Evolutionary conservation across 192 early-diverging fungal genomes (phyloP), one percentile per base, ranked within the genome.

Genomic region (Dissophora globulifera): DNA sequence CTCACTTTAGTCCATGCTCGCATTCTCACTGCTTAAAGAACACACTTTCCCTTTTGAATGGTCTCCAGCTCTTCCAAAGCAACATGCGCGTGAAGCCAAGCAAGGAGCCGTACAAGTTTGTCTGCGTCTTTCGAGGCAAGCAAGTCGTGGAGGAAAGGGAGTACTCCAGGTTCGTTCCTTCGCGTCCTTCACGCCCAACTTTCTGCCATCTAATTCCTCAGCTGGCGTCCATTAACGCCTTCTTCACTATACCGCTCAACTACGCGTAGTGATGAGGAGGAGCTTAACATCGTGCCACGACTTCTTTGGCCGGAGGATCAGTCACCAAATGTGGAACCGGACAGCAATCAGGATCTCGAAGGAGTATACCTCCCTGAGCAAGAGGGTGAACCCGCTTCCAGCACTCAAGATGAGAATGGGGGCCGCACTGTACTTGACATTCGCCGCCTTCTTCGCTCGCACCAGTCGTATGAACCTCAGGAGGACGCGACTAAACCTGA

Each of bases 61-160:
- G n/a, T n/a, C n/a, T n/a, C n/a, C n/a, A n/a, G n/a, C n/a, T n/a
- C n/a, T n/a, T 48, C 46, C 19, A 20, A 8, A 22, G 46, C n/a
- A 20, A 13, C 46, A 48, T 2, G n/a, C 11, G 22, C 17, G 19
- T 19, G 17, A 16, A 22, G 15, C 46, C 46, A n/a, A 20, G n/a
- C 15, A 48, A 22, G 22, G 9, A 8, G 19, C 46, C 9, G 15
- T 46, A 38, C 31, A 43, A 13, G 27, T 60, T 60, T 23, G 30
- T 60, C 29, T 47, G 41, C 27, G 53, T 66, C 27, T 66, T 66
- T 32, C 41, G 63, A 19, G 63, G 63, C 1, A 55, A 66, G 31
- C 63, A 45, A n/a, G 45, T 66, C 6, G 52, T 56, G n/a, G 53
- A 48, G 32, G 52, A 56, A 19, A n/a, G 63, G 15, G 63, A 66